These are phyloP conservation scores for Ogataea henricii DNA, from an alignment of 805 yeast genomes.

Conservation along the genomic window DNA sequence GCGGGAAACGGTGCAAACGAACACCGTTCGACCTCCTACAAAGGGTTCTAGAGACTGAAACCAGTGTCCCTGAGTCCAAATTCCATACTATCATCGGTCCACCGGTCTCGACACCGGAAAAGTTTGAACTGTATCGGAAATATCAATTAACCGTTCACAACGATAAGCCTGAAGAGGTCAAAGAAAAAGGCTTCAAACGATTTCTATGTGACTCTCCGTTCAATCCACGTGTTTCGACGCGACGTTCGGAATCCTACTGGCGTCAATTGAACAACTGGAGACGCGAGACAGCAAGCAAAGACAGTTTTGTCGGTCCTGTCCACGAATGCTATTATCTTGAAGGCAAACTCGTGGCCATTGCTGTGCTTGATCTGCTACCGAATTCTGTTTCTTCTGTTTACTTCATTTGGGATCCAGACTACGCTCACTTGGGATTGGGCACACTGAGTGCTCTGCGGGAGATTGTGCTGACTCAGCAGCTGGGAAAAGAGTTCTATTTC, in stretches of 20 bases:
- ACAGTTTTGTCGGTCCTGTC: conserved; percentile 53
- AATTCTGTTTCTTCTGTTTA: conserved; percentile 79
- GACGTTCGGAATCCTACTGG: conserved; percentile 42
- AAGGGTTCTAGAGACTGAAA: conserved; percentile 19
- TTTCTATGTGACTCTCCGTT: conserved; percentile 78
- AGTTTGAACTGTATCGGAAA: conserved; percentile 60
- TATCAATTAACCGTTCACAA: conserved; percentile 75
- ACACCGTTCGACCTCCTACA: conserved; percentile 21
- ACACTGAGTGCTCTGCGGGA: conserved; percentile 77
- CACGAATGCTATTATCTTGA: conserved; percentile 80
- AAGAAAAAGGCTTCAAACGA: conserved; percentile 51
- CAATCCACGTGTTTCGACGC: conserved; percentile 23
- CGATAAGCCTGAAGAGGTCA: conserved; percentile 52
- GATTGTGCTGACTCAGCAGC: conserved; percentile 50
- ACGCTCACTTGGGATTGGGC: conserved; percentile 68
- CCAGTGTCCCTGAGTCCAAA: conserved; percentile 7
- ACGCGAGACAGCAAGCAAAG: conserved; percentile 15
- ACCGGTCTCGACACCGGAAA: conserved; percentile 54
- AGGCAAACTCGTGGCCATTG: conserved; percentile 66
- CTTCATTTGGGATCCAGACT: conserved; percentile 86
- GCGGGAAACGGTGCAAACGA: too few species aligned
- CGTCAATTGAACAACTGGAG: conserved; percentile 43
- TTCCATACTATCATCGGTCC: conserved; percentile 53
- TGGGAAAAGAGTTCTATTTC: conserved; percentile 61
- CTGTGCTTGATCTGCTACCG: conserved; percentile 77